phyloP scores from a whole-genome alignment of 331 rosid genomes.

The Acacia concinna region DNA sequence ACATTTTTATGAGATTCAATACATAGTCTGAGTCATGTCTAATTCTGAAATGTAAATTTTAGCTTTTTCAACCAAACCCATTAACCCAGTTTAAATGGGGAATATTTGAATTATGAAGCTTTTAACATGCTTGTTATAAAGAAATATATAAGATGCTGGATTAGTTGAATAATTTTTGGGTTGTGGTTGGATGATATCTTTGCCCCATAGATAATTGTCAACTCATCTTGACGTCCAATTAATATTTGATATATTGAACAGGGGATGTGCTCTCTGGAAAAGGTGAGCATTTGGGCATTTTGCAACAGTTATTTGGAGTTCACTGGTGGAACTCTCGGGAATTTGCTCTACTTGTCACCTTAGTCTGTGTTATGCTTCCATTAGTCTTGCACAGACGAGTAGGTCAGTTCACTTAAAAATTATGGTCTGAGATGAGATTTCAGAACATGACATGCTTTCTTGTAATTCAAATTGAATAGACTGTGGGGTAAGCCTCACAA shows the following conservation, averaged over 20 bases:
- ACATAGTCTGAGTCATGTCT: not conserved
- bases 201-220: not conserved
- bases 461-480: not conserved
- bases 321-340: constrained; percentile 96
- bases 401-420: constrained; percentile 47
- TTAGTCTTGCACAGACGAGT: constrained; percentile 67
- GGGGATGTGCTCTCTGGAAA: constrained; percentile 89
- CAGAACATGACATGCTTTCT: not conserved
- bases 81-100: not conserved
- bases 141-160: not conserved
- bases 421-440: not conserved
- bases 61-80: not conserved
- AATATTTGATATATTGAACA: constrained; percentile 34
- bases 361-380: constrained; percentile 70
- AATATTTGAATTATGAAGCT: not conserved
- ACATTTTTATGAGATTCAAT: constrained; percentile 50
- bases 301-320: constrained; percentile 89
- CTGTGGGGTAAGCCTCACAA: constrained; percentile 1
- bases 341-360: constrained; percentile 53
- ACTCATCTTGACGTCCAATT: not conserved
- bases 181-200: not conserved
- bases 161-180: not conserved
- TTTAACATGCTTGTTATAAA: not conserved
- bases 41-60: constrained; percentile 10
- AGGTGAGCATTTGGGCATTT: constrained; percentile 73